Evolutionary conservation across 108 stramenopile species (phyloP), one percentile per base, ranked within the genome.

Genomic region (Asterionellopsis glacialis): DNA sequence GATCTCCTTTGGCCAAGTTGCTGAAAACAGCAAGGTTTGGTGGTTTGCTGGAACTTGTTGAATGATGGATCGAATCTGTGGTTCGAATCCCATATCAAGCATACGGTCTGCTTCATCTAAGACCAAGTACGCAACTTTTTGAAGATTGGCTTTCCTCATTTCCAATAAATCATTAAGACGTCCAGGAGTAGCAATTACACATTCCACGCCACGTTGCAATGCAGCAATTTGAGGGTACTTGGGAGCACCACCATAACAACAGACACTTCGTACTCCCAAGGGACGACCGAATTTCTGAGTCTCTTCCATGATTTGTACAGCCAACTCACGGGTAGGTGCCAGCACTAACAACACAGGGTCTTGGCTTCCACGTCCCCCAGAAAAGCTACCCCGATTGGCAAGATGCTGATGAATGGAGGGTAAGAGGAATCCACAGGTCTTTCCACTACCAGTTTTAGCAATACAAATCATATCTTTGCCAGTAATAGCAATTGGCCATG

Each of bases 251-350:
- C 98, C 98, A 63, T 98, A 99, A 70, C 95, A 96, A 56, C 96
- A 97, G 27, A 97, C 87, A 55, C 87, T 90, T 25, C 94, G 84
- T 53, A 98, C 90, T 13, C 96, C 95, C 18, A 96, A 57, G 40
- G 90, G 75, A 55, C 96, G 79, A 47, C 96, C 96, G 64, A 99
- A 99, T 64, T 94, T 93, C 59, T 84, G 83, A 2, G 95, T 75
- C 73, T 99, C 99, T 27, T 98, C 99, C 64, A 88, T 60, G 61
- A 98, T 99, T 80, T 99, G 99, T 25, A 82, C 84, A 16, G 96
- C 95, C 59, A 99, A 84, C 83, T 98, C 98, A 22, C 97, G 89
- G 0, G 98, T 99, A n/a, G 98, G 98, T 19, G 96, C 97, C 54
- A 98, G 77, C 39, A 98, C 82, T 24, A 98, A 64, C 45, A 94